Conservation (phyloP, 2,329 filamentous ascomycete genomes). For the Colletotrichum neosansevieriae region DNA sequence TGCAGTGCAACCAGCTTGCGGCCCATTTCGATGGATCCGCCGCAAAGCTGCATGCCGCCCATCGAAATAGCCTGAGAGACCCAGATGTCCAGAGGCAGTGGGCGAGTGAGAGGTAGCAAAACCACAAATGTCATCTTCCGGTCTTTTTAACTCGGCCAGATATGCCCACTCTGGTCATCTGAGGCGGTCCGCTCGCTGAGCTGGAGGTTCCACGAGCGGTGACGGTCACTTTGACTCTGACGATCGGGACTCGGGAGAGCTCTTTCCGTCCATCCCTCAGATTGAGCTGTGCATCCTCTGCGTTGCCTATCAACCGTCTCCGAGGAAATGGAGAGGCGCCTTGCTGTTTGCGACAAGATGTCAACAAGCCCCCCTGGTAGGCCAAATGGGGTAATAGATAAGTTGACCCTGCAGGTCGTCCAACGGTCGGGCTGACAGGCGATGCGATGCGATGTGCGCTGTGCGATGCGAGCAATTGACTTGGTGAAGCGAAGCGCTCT, state of each 20-base stretch:
- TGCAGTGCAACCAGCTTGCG: constrained; percentile 22
- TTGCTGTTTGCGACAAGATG: not conserved
- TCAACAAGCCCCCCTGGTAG: not conserved
- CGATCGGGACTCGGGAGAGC: not conserved
- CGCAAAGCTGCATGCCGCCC: constrained; percentile 33
- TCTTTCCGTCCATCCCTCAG: not conserved
- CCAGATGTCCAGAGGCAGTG: constrained; percentile 13
- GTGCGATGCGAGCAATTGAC: constrained; percentile 15
- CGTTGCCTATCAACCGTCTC: constrained; percentile 10
- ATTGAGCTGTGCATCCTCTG: not conserved
- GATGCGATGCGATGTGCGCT: constrained; percentile 6
- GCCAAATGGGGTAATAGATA: not conserved
- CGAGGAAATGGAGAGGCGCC: constrained; percentile 1
- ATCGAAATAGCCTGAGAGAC: constrained; percentile 37
- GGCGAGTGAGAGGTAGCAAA: constrained; percentile 19
- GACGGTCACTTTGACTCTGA: constrained; percentile 4
- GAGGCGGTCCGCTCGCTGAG: not conserved
- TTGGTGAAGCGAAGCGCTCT: constrained; percentile 23
- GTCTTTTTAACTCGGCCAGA: constrained; percentile 11
- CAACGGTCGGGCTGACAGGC: constrained; percentile 27
- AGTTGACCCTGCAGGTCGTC: constrained; percentile 15
- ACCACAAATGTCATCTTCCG: not conserved
- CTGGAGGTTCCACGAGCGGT: constrained; percentile 5
- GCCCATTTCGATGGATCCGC: constrained; percentile 33
- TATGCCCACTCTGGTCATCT: constrained; percentile 13